Conservation (phyloP, 129 eudicot species). For the Artemisia annua region DNA sequence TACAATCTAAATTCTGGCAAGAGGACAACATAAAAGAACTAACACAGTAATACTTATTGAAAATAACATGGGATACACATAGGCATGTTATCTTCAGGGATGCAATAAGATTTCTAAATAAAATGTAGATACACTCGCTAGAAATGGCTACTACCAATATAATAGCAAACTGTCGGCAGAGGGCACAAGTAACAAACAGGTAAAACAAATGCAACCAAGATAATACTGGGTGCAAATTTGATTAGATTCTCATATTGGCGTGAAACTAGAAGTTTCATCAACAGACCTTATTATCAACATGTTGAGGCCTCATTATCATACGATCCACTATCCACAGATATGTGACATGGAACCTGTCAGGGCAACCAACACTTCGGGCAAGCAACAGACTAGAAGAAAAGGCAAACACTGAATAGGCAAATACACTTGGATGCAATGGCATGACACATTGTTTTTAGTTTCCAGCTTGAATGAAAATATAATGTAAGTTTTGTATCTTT, state of each 20-base stretch:
- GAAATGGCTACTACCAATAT: background rate
- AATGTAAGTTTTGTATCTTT: background rate
- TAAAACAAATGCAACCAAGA: background rate
- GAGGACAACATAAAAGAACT: too few relatives aligned
- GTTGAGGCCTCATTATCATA: conserved; percentile 1
- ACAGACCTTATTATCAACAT: conserved; percentile 5
- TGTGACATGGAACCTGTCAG: conserved; percentile 10
- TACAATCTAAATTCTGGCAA: too few relatives aligned
- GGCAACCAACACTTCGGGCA: background rate
- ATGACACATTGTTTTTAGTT: background rate
- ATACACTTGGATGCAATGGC: conserved; percentile 3
- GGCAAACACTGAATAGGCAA: background rate
- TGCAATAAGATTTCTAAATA: background rate
- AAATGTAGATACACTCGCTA: background rate
- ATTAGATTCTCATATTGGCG: conserved; percentile 4
- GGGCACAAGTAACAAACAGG: background rate
- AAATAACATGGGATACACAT: background rate
- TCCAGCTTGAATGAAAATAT: background rate
- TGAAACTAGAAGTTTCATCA: conserved; percentile 2
- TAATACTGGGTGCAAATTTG: background rate
- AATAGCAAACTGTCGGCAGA: background rate
- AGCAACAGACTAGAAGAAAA: conserved; percentile 3
- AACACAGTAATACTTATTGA: too few relatives aligned
- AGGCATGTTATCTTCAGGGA: background rate
- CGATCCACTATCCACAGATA: background rate